Percentiles rank a stretch among this genome's conserved stretches.
Conservation (phyloP, 129 eudicot species). For the Sambucus nigra region DNA sequence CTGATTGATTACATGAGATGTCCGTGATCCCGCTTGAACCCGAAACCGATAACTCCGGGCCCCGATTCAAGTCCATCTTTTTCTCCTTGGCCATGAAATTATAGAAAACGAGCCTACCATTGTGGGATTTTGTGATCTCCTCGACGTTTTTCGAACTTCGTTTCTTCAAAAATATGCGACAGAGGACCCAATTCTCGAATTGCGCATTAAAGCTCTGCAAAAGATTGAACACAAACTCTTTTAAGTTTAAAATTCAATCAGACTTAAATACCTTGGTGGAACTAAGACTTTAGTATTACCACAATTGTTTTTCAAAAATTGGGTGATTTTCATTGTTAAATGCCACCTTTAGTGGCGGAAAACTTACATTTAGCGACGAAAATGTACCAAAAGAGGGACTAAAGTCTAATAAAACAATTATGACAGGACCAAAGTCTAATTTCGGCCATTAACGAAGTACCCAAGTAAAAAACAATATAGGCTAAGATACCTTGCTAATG, state of each 20-base stretch:
- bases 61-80: constrained; percentile 21
- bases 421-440: no score
- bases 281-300: no score
- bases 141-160: constrained; percentile 22
- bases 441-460: no score
- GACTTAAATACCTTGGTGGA: neutral
- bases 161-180: constrained; percentile 70
- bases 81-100: constrained; percentile 54
- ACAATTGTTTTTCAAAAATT: no score
- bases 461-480: no score
- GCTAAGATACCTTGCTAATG: no score
- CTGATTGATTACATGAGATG: constrained; percentile 20
- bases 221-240: neutral
- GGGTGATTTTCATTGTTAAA: no score
- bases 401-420: no score
- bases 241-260: neutral
- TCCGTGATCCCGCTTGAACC: constrained; percentile 76
- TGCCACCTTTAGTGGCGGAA: no score
- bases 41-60: constrained; percentile 41
- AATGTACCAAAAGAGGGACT: no score
- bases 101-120: constrained; percentile 21
- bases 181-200: constrained; percentile 71
- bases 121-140: constrained; percentile 4
- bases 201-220: constrained; percentile 7
- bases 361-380: no score